Evolutionary conservation across 495 filamentous ascomycete genomes (phyloP), one percentile per base, ranked within the genome.

Genomic region (Xylaria flabelliformis): DNA sequence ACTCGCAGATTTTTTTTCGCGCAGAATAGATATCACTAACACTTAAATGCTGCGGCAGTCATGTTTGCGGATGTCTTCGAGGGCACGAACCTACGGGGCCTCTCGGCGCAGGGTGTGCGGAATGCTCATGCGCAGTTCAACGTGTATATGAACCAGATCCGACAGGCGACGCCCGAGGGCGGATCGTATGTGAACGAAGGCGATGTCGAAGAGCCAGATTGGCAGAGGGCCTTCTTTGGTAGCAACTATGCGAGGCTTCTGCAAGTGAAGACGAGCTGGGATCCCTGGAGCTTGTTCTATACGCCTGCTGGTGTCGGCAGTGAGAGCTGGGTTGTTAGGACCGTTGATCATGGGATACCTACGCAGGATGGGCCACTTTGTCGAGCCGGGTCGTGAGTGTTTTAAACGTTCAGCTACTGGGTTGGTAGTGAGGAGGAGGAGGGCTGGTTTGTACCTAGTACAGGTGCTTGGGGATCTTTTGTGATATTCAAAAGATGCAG

Each of bases 191-290:
- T 82, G 0, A 86, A 83, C 56, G 86, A 90, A 78, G 83, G 78
- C 34, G 88, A 92, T 76, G 78, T 88, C n/a, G 80, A 86, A 62
- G 89, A 92, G 78, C 90, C 90, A 0, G 76, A 90, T 63, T 92
- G 88, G 80, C 86, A 90, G 64, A 81, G 85, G 74, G 84, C 87
- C 0, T 93, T 91, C 79, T 93, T 86, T 58, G 91, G 83, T 5
- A 69, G 12, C 1, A 83, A 84, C 29, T 90, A 89, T 67, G 71
- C 72, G 3, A 75, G 78, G 1, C 75, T 90, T 39, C 72, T 82
- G 24, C 32, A 70, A 34, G 84, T 89, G 63, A 91, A 91, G 82
- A 72, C 76, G 51, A 75, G 78, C 50, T 80, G 83, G 21, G 89
- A 90, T 72, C 88, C 89, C 0, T 81, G 82, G 59, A 81, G 81